A percentile compares a stretch with the other conserved stretches of the same genome.
These are phyloP conservation scores for Chytriomyces confervae DNA, from an alignment of 192 early-diverging fungal genomes.

Conservation along the genomic window DNA sequence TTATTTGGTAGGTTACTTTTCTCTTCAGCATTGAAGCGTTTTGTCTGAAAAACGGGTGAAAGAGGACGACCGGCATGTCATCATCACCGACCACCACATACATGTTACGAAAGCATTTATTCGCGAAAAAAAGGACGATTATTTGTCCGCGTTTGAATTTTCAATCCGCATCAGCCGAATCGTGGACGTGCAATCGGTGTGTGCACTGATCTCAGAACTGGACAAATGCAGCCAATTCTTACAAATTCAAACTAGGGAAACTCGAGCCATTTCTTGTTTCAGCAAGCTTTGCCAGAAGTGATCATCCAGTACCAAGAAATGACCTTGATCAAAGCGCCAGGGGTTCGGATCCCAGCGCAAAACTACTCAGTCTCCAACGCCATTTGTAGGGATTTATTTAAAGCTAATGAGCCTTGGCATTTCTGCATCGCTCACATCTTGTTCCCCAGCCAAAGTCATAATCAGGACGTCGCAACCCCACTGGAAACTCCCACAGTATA, in stretches of 20 bases:
- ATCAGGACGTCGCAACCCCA: slow-evolving; percentile 4
- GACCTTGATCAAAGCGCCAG: slow-evolving; percentile 15
- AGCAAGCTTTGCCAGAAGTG: background rate
- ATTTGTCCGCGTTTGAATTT: slow-evolving; percentile 12
- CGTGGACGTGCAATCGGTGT: slow-evolving; percentile 2
- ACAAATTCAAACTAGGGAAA: background rate
- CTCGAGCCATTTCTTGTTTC: background rate
- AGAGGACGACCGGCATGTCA: slow-evolving; percentile 24
- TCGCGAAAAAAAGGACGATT: slow-evolving; percentile 24
- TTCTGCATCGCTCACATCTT: background rate
- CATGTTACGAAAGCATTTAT: slow-evolving; percentile 29
- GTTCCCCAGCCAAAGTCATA: background rate
- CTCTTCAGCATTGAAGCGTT: background rate
- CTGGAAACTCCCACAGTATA: slow-evolving; percentile 7
- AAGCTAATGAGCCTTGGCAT: background rate
- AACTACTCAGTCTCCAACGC: slow-evolving; percentile 14
- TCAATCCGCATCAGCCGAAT: slow-evolving; percentile 24
- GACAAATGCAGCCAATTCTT: background rate
- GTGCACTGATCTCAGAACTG: background rate
- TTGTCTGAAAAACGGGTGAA: background rate
- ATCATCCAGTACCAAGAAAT: slow-evolving; percentile 24
- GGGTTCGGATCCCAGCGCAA: slow-evolving; percentile 1
- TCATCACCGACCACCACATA: slow-evolving; percentile 28
- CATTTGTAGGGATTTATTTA: slow-evolving; percentile 15
- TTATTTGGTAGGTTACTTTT: background rate